Evolutionary conservation across 1,139 yeast species (phyloP), one percentile per base, ranked within the genome.

Genomic region (Candida anutae): DNA sequence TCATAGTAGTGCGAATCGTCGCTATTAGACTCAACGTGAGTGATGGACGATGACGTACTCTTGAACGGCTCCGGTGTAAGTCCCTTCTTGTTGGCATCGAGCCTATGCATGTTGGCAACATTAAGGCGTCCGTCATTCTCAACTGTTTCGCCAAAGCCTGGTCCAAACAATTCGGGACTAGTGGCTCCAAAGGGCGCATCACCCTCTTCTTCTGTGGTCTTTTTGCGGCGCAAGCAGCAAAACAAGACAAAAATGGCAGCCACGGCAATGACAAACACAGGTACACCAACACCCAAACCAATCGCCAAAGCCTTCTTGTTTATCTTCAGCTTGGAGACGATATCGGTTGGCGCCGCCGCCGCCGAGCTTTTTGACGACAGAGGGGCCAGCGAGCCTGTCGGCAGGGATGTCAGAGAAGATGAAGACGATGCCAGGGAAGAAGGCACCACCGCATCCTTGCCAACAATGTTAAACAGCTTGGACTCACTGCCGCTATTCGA

Each of bases 251-350:
- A 29, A 1, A 80, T 31, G 0, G 63, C 60, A 2, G 67, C 58
- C 1, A 72, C 47, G 2, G 72, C 46, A 6, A 83, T 43, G 0
- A 71, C 58, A 15, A 63, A 65, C 1, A 72, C 52, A 1, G 95
- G 95, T 28, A 88, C 68, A 5, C 81, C 83, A n/a, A 82, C 90
- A 29, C 95, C 96, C 36, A 88, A 70, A 1, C 87, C 94, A 46
- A 88, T 81, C 0, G 94, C 95, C 14, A 84, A 60, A 5, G 70
- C 67, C 38, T 68, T 68, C 28, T 55, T 59, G 25, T 39, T 54
- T 6, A 46, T 19, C 11, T 27, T 40, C 25, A 34, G 26, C 16
- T 35, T 33, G 20, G 32, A 8, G 12, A 20, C 12, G 6, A 5
- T 6, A 6, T 20, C 12, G 59, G 29, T 1, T 55, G 15, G 23